Base-by-base conservation (phyloP, 78 protist genomes). In the Tieghemostelium lacteum region DNA sequence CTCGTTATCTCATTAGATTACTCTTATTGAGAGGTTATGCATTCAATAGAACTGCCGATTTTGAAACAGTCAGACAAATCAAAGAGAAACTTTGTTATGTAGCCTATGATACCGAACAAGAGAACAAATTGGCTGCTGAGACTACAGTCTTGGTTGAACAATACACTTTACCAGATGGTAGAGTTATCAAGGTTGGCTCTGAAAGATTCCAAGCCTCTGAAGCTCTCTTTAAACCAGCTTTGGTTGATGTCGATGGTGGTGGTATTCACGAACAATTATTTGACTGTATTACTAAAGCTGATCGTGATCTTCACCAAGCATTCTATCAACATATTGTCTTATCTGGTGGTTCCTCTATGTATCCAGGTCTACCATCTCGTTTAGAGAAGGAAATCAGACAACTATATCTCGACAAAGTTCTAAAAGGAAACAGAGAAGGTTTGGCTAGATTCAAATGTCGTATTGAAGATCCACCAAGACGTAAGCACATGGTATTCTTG, bases 121-220 rank as follows among this genome's bases (percentile, higher is more conserved):
- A 98, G 77, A 80, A 85, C 64, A 61, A 50, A 40, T 96, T 98
- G 10, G 99, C 99, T 4, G 33, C 19, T 17, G 99, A 99, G 74
- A 99, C 99, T 26, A 99, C 99, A 8, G 94, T 85, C 6, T 85
- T 99, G 12, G 95, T 83, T 16, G 93, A 97, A 85, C n/a, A 29
- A 16, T 98, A 93, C 93, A 91, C 94, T 57, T 92, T 97, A 1
- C 99, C 99, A 75, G 99, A 98, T 78, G 99, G 99, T 36, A 78
- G 98, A 28, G 95, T 89, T 12, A 77, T 98, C 88, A 85, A 63
- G 60, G 87, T 98, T 36, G 99, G 99, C 19, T 28, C 42, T 1
- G 99, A 99, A 92, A 93, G 99, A 40, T 99, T 97, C 69, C 95
- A 95, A 89, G 99, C 99, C 3, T 95, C 99, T 7, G 99, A 99